Conservation (phyloP, 192 early-diverging fungal species). For the Coemansia sp. region DNA sequence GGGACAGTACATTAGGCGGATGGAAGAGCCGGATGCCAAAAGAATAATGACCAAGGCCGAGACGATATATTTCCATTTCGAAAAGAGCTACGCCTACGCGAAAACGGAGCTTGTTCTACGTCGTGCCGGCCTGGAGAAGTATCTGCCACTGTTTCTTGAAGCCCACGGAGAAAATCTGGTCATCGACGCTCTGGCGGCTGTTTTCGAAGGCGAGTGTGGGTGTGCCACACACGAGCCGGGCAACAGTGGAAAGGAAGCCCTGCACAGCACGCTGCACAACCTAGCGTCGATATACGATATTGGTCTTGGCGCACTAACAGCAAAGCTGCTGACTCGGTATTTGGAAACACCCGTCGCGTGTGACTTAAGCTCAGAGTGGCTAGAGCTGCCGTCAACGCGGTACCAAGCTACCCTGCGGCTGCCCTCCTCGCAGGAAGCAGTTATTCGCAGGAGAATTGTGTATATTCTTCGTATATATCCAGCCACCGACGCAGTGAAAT, state of each 20-base stretch:
- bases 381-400: slow-evolving; percentile 38
- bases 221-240: background rate
- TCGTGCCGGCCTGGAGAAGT: slow-evolving; percentile 22
- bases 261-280: slow-evolving; percentile 29
- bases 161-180: slow-evolving; percentile 14
- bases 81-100: slow-evolving; percentile 35
- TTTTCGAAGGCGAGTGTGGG: slow-evolving; percentile 33
- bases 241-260: background rate
- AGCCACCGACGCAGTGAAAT: slow-evolving; percentile 35
- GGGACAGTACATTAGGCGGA: slow-evolving; percentile 49
- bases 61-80: slow-evolving; percentile 39
- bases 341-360: slow-evolving; percentile 24
- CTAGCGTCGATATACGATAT: slow-evolving; percentile 43
- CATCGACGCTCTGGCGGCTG: slow-evolving; percentile 20
- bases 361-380: slow-evolving; percentile 4
- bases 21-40: slow-evolving; percentile 29
- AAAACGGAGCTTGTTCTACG: slow-evolving; percentile 30
- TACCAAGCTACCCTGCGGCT: slow-evolving; percentile 31
- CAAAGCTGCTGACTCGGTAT: slow-evolving; percentile 31
- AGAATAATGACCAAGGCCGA: slow-evolving; percentile 36
- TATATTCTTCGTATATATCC: slow-evolving; percentile 53
- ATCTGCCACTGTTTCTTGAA: slow-evolving; percentile 30
- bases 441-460: slow-evolving; percentile 54
- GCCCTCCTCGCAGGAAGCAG: slow-evolving; percentile 36
- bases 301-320: slow-evolving; percentile 26